Evolutionary conservation across 1,139 yeast species (phyloP), one percentile per base, ranked within the genome.

Genomic region (Dujonia santamariae): DNA sequence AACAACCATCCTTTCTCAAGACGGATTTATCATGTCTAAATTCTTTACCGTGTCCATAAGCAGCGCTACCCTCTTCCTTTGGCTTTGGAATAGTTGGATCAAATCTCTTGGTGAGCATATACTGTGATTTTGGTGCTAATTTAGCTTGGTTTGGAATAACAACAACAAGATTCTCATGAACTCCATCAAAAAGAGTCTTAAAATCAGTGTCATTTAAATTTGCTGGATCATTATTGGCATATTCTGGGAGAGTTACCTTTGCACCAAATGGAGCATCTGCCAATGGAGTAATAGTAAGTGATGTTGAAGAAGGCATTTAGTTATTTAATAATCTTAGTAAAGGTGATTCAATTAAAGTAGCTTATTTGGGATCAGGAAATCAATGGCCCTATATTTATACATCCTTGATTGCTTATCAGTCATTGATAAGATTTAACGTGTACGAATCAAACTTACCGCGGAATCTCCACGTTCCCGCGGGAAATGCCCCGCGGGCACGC

Each of bases 31-130:
- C 73, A 50, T 86, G 90, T 52, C 92, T 79, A 59, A 85, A 85
- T 42, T 84, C 85, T 54, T 84, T 83, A 37, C 92, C 87, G 49
- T 86, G 96, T 26, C 96, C 96, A 47, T 86, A 86, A 15, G 75
- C 75, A 27, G 82, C 80, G 2, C 70, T 70, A 17, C 53, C 53
- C 21, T 54, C 56, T 29, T 67, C 73, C 39, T 63, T 66, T 17
- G 72, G 67, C 37, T 61, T 68, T 3, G 73, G 72, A 40, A 86
- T 77, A 5, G 85, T 63, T 23, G 92, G 87, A 51, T 85, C 95
- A 51, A 85, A 82, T 47, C 85, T 71, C 45, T 79, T 75, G 23
- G 95, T 86, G 36, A 86, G 67, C 23, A 68, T 56, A 56, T 82
- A 85, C 58, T 86, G 96, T 2, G 88, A 80, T 38, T 74, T 68